Percentiles rank a stretch among this genome's conserved stretches.
These are phyloP conservation scores for Chlamydomonas incerta DNA, from an alignment of 139 green algal genomes.

Conservation along the genomic window DNA sequence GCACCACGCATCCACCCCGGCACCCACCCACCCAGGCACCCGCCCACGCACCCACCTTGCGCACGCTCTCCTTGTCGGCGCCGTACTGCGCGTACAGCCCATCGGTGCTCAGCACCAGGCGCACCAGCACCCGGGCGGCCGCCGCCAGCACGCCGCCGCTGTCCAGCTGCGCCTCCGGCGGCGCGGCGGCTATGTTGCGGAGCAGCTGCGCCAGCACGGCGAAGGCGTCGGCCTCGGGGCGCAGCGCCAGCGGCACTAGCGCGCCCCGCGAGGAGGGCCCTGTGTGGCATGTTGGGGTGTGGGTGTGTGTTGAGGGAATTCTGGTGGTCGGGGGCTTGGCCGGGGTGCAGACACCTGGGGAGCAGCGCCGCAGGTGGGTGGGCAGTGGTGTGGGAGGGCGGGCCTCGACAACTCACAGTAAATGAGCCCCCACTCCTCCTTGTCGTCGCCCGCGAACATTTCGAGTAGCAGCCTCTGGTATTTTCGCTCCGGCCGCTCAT, in stretches of 20 bases:
- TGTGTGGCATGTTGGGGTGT: too few relatives aligned
- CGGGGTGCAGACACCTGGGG: too few relatives aligned
- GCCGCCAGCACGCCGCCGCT: constrained; percentile 8
- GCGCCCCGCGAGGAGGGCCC: neutral
- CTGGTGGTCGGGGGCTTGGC: too few relatives aligned
- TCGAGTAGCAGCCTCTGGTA: neutral
- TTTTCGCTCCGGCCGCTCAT: neutral
- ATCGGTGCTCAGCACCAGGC: neutral
- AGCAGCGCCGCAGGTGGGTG: too few relatives aligned
- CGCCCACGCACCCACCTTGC: neutral
- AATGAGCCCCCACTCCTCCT: constrained; percentile 14
- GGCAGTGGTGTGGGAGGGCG: too few relatives aligned
- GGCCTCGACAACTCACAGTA: constrained; percentile 27
- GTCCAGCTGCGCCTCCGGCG: neutral
- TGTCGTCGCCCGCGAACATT: constrained; percentile 21
- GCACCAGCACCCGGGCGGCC: neutral
- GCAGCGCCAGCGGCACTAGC: constrained; percentile 4
- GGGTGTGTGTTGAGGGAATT: too few relatives aligned
- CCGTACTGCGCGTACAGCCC: constrained; percentile 14
- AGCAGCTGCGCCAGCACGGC: neutral
- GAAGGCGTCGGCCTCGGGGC: neutral
- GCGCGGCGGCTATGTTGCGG: neutral
- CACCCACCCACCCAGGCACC: too few relatives aligned
- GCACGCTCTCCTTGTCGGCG: neutral
- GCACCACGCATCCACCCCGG: neutral